Evolutionary conservation across 768 basidiomycete genomes (phyloP).

Genomic region (Dendrothele bispora): DNA sequence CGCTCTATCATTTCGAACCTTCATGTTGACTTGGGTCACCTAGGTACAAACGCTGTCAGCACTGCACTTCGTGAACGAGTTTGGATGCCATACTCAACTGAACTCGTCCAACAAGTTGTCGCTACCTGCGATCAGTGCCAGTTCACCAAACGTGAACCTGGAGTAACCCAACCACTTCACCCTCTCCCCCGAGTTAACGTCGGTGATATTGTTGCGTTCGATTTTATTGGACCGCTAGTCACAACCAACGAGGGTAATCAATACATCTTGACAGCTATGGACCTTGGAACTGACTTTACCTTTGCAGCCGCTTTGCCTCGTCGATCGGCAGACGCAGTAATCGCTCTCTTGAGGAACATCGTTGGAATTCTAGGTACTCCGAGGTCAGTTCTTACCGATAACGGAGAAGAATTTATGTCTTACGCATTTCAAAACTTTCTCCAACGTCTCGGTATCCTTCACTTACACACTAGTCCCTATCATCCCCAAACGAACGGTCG

Average conservation of each 20-base stretch:
- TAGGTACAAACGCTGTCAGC: conserved; percentile 15
- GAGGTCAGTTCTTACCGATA: conserved; percentile 16
- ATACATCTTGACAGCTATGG: conserved; percentile 18
- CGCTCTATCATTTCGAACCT: conserved; percentile 3
- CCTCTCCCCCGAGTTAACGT: conserved; percentile 18
- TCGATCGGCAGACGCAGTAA: conserved; percentile 9
- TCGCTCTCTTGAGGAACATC: conserved; percentile 9
- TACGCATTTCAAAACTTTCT: conserved; percentile 12
- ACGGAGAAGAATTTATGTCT: conserved; percentile 20
- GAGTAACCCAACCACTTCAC: conserved; percentile 15
- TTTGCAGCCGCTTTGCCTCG: conserved; percentile 3
- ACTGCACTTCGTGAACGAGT: conserved; percentile 10
- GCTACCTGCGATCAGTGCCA: conserved; percentile 18
- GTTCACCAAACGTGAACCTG: conserved; percentile 14
- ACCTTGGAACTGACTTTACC: conserved; percentile 13
- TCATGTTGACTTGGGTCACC: conserved; percentile 15
- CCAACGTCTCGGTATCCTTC: conserved; percentile 11
- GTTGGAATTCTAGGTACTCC: conserved; percentile 14
- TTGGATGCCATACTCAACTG: conserved; percentile 9
- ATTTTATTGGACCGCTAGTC: conserved; percentile 18
- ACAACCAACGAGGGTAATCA: conserved; percentile 14
- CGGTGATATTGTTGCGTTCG: conserved; percentile 17
- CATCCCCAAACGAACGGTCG: conserved; percentile 7
- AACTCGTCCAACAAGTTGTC: conserved; percentile 12
- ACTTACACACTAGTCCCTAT: conserved; percentile 16